Conservation (phyloP, 768 basidiomycete genomes). For the Coprinopsis strossmayeri region DNA sequence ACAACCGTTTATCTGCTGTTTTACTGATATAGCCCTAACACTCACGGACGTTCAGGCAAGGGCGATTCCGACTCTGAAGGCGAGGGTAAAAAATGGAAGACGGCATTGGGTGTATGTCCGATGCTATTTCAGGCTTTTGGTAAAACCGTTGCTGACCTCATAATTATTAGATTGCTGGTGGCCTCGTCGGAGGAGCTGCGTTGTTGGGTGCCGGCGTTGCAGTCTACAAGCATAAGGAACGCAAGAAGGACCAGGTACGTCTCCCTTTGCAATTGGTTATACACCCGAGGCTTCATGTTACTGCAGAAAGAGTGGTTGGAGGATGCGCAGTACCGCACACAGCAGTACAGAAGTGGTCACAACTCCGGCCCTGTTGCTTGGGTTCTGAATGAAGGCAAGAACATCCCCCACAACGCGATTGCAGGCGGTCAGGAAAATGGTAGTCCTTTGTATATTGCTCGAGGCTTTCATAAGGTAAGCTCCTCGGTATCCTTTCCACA, state of each 20-base stretch:
- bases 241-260: slow-evolving; percentile 50
- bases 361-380: slow-evolving; percentile 49
- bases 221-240: slow-evolving; percentile 50
- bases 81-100: slow-evolving; percentile 45
- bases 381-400: slow-evolving; percentile 52
- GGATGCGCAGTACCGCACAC: slow-evolving; percentile 52
- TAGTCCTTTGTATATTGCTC: slow-evolving; percentile 48
- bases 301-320: slow-evolving; percentile 40
- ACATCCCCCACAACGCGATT: slow-evolving; percentile 55
- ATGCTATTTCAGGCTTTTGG: no score
- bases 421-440: slow-evolving; percentile 48
- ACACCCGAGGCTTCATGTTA: slow-evolving; percentile 21
- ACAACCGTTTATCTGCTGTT: background rate
- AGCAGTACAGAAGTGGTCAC: slow-evolving; percentile 36
- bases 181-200: slow-evolving; percentile 49
- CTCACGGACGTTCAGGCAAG: slow-evolving; percentile 6
- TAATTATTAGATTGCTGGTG: slow-evolving; percentile 53
- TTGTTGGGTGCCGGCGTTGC: slow-evolving; percentile 41
- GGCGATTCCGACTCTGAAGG: slow-evolving; percentile 15
- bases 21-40: slow-evolving; percentile 15
- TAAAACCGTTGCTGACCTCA: background rate
- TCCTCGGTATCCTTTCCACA: background rate
- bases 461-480: slow-evolving; percentile 53
- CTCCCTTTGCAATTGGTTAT: background rate
- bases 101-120: no score